Conservation (phyloP, 148 eudicot genomes). For the Dianthus caryophyllus region DNA sequence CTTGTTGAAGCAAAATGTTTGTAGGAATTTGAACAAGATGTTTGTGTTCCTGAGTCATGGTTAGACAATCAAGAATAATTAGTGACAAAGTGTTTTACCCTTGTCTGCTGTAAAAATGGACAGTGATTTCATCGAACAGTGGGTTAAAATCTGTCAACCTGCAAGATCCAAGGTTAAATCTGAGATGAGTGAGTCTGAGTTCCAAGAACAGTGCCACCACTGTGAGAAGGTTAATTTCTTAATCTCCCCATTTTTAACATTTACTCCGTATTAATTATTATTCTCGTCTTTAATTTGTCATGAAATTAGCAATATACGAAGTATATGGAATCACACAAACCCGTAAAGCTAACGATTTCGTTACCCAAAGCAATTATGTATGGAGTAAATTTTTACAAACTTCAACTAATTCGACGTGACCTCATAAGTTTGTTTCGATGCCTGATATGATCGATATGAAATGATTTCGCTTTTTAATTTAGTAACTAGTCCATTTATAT, state of each 20-base stretch:
- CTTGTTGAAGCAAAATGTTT: not conserved
- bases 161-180: constrained; percentile 63
- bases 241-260: not conserved
- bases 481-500: too few relatives aligned
- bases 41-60: not conserved
- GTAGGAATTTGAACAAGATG: not conserved
- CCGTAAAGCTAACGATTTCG: not conserved
- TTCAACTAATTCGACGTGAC: too few relatives aligned
- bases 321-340: not conserved
- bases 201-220: constrained; percentile 51
- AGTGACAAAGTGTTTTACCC: constrained; percentile 9
- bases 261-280: too few relatives aligned
- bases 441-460: too few relatives aligned
- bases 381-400: too few relatives aligned
- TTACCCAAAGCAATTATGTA: too few relatives aligned
- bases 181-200: constrained; percentile 30
- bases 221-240: constrained; percentile 52
- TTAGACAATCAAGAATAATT: not conserved
- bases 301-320: not conserved
- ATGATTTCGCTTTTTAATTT: too few relatives aligned
- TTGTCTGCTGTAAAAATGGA: not conserved
- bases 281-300: not conserved
- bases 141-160: constrained; percentile 70
- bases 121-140: constrained; percentile 79
- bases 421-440: too few relatives aligned